Conservation (phyloP, 78 protist species). For the Dictyostelium capitatum region DNA sequence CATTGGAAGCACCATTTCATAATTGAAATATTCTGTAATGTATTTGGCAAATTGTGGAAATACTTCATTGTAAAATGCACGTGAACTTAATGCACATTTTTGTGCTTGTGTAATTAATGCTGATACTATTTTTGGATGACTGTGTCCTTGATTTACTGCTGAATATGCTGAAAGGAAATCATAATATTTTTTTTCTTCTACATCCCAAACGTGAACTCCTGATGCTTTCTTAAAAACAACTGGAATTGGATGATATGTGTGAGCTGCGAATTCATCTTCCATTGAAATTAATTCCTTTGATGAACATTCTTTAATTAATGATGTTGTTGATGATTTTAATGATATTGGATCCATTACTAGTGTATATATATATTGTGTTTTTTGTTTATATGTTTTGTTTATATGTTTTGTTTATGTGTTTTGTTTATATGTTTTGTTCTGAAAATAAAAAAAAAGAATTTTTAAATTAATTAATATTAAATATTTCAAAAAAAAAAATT, state of each 20-base stretch:
- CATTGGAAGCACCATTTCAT: constrained; percentile 97
- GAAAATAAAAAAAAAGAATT: not conserved
- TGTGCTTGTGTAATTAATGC: constrained; percentile 93
- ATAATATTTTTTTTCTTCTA: constrained; percentile 95
- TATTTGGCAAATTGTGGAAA: constrained; percentile 87
- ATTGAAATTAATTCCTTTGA: constrained; percentile 52
- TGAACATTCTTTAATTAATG: constrained; percentile 13
- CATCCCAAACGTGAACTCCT: constrained; percentile 97
- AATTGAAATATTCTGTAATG: constrained; percentile 90
- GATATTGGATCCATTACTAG: constrained; percentile 14
- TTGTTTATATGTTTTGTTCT: not conserved
- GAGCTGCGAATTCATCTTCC: constrained; percentile 47
- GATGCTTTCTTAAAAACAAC: constrained; percentile 94
- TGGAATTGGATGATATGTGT: constrained; percentile 98
- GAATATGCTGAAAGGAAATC: constrained; percentile 98
- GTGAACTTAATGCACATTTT: constrained; percentile 92
- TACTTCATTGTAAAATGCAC: constrained; percentile 98
- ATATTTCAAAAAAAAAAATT: not conserved
- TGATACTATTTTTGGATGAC: constrained; percentile 94
- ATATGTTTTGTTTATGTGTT: not conserved
- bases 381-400: not conserved
- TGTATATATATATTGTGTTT: not conserved
- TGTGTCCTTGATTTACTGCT: constrained; percentile 98
- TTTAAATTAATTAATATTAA: not conserved
- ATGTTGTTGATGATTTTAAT: not conserved